A percentile compares a stretch with the other conserved stretches of the same genome.
phyloP scores from a whole-genome alignment of 805 yeast species.

The Teunomyces panamensis region DNA sequence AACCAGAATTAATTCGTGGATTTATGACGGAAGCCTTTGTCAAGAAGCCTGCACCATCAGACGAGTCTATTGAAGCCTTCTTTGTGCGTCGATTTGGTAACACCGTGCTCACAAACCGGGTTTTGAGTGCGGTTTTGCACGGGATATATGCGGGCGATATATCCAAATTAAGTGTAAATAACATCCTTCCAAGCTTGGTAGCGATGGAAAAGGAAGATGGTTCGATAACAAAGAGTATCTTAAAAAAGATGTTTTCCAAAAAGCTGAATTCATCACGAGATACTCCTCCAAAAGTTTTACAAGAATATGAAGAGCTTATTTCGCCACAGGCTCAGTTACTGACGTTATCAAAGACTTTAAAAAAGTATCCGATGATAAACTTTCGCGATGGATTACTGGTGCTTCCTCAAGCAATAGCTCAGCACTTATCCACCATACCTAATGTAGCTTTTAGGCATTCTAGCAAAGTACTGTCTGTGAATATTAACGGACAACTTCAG shows the following conservation, averaged over 20 bases:
- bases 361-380: slow-evolving; percentile 60
- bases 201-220: slow-evolving; percentile 60
- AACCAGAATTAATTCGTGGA: slow-evolving; percentile 41
- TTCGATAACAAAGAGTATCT: slow-evolving; percentile 48
- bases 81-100: slow-evolving; percentile 66
- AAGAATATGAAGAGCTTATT: slow-evolving; percentile 37
- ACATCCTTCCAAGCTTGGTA: slow-evolving; percentile 55
- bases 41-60: slow-evolving; percentile 30
- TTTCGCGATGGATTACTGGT: slow-evolving; percentile 55
- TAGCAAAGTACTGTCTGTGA: slow-evolving; percentile 19
- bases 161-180: slow-evolving; percentile 57
- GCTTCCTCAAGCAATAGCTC: slow-evolving; percentile 45
- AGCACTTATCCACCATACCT: slow-evolving; percentile 30
- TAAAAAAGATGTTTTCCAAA: slow-evolving; percentile 27
- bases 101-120: slow-evolving; percentile 46
- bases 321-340: slow-evolving; percentile 39
- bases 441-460: slow-evolving; percentile 43
- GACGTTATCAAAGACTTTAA: slow-evolving; percentile 36
- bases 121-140: slow-evolving; percentile 78
- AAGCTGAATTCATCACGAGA: not conserved
- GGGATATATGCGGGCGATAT: slow-evolving; percentile 87
- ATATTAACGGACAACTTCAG: slow-evolving; percentile 13
- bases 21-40: slow-evolving; percentile 52
- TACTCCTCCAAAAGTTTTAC: slow-evolving; percentile 15
- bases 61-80: slow-evolving; percentile 72